phyloP scores from a whole-genome alignment of 306 rosid species.

The Trifolium repens region DNA sequence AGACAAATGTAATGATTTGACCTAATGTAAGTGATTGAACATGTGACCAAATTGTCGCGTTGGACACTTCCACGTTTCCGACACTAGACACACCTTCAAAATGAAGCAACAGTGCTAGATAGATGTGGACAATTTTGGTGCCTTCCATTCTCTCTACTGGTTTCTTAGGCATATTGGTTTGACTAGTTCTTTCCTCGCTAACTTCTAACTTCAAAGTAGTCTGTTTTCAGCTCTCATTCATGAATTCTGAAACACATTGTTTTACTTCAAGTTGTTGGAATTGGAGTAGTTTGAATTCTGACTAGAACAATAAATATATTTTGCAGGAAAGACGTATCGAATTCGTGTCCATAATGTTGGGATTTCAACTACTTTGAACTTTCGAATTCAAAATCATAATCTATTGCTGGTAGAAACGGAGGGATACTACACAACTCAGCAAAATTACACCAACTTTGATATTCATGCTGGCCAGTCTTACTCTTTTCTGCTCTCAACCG shows the following conservation, averaged over 20 bases:
- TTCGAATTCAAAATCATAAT: constrained; percentile 83
- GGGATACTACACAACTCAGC: constrained; percentile 70
- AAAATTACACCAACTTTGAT: constrained; percentile 71
- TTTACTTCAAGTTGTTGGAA: background rate
- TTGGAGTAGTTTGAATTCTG: constrained; percentile 18
- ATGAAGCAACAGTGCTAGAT: too few relatives aligned
- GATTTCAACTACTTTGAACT: constrained; percentile 79
- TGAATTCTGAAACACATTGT: background rate
- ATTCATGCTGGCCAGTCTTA: constrained; percentile 92
- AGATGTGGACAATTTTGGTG: too few relatives aligned
- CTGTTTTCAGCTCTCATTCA: background rate
- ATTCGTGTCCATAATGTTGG: constrained; percentile 89
- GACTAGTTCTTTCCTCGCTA: background rate
- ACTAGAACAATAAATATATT: constrained; percentile 24
- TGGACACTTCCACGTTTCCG: too few relatives aligned
- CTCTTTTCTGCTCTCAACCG: constrained; percentile 74
- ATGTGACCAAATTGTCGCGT: too few relatives aligned
- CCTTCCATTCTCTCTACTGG: background rate
- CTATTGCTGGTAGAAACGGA: constrained; percentile 78
- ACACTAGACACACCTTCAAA: background rate
- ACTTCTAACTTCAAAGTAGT: background rate
- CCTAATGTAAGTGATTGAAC: too few relatives aligned
- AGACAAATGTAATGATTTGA: background rate
- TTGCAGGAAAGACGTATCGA: constrained; percentile 86
- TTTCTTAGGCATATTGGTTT: background rate